Evolutionary conservation across 148 eudicot genomes (phyloP).

Genomic region (Pouteria glomerata): DNA sequence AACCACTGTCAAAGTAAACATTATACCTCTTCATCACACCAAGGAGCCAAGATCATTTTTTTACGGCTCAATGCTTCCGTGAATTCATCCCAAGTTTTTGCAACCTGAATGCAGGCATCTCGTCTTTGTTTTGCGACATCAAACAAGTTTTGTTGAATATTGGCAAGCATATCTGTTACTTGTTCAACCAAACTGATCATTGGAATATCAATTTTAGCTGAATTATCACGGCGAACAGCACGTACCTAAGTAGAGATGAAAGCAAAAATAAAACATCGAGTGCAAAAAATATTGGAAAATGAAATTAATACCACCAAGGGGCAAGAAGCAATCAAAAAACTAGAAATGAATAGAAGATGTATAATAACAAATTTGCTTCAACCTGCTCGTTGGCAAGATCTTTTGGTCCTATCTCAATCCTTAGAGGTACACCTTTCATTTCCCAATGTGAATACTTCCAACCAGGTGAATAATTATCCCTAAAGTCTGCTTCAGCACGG

Average conservation of each 20-base stretch:
- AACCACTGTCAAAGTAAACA: background rate
- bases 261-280: conserved; percentile 3
- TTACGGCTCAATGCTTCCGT: conserved; percentile 72
- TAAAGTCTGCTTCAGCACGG: conserved; percentile 71
- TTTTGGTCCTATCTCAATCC: conserved; percentile 97
- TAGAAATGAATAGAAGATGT: background rate
- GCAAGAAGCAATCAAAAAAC: background rate
- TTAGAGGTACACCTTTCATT: conserved; percentile 95
- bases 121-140: conserved; percentile 73
- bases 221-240: conserved; percentile 82
- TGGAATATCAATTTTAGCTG: conserved; percentile 62
- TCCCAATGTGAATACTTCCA: conserved; percentile 99
- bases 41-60: conserved; percentile 94
- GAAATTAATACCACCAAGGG: background rate
- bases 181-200: conserved; percentile 55
- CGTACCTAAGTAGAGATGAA: conserved; percentile 49
- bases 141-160: conserved; percentile 65
- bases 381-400: conserved; percentile 93
- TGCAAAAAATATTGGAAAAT: background rate
- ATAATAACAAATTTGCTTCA: conserved; percentile 1
- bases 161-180: conserved; percentile 51
- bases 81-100: conserved; percentile 93
- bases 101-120: conserved; percentile 68
- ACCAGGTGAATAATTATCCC: conserved; percentile 98
- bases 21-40: conserved; percentile 98